Conservation (phyloP, 257 asterid genomes). For the Penstemon newberryi region DNA sequence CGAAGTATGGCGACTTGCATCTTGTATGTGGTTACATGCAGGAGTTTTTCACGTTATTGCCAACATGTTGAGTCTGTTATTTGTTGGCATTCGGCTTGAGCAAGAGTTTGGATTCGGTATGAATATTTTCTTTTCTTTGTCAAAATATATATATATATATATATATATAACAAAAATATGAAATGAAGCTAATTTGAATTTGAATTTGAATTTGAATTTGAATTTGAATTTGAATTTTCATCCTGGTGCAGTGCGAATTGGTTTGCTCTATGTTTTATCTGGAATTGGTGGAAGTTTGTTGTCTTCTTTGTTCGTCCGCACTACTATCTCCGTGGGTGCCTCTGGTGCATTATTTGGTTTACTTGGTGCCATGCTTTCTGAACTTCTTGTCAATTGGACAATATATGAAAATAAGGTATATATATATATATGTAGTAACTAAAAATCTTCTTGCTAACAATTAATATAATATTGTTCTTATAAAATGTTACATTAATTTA, state of each 20-base stretch:
- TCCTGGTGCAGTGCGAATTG: slow-evolving; percentile 56
- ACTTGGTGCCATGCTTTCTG: slow-evolving; percentile 92
- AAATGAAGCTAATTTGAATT: not conserved
- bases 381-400: slow-evolving; percentile 77
- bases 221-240: not conserved
- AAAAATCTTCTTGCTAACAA: not conserved
- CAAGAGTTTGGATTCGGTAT: slow-evolving; percentile 72
- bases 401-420: slow-evolving; percentile 80
- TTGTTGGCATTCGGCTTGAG: slow-evolving; percentile 67
- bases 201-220: not conserved
- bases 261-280: slow-evolving; percentile 54
- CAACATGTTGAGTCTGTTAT: slow-evolving; percentile 61
- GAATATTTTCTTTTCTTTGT: not conserved
- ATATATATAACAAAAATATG: too few relatives aligned
- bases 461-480: too few relatives aligned
- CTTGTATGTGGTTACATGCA: slow-evolving; percentile 77
- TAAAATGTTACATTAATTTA: not conserved
- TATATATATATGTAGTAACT: not conserved
- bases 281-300: slow-evolving; percentile 82
- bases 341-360: slow-evolving; percentile 90
- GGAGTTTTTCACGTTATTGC: slow-evolving; percentile 59
- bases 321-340: slow-evolving; percentile 79
- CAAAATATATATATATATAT: too few relatives aligned
- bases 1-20: slow-evolving; percentile 49
- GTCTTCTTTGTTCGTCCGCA: slow-evolving; percentile 64